These are phyloP conservation scores for Penicillium sclerotiorum DNA, from an alignment of 2,329 filamentous ascomycete species.

Conservation along the genomic window DNA sequence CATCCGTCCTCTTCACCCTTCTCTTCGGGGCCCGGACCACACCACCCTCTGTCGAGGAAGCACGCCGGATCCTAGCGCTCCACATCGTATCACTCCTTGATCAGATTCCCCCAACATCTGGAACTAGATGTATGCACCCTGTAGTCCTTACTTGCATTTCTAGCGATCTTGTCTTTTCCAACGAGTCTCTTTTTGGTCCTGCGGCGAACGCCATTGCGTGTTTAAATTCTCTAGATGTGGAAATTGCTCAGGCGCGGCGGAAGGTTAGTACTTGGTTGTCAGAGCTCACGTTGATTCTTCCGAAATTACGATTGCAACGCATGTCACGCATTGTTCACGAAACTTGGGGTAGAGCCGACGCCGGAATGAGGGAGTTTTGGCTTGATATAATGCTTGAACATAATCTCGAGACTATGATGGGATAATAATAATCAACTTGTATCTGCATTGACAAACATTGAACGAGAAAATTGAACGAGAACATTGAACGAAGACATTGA, in stretches of 20 bases:
- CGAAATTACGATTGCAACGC: conserved; percentile 25
- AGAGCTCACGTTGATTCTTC: conserved; percentile 24
- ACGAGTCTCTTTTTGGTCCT: conserved; percentile 19
- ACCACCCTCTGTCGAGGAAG: conserved; percentile 15
- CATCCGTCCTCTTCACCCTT: conserved; percentile 18
- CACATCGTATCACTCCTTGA: conserved; percentile 26
- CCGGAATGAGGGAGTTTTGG: conserved; percentile 21
- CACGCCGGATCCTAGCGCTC: conserved; percentile 21
- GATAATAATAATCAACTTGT: conserved; percentile 11
- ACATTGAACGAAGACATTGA: too few relatives aligned
- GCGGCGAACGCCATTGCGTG: conserved; percentile 19
- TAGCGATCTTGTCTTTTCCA: conserved; percentile 26
- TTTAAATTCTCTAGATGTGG: conserved; percentile 24
- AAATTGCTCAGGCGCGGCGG: conserved; percentile 25
- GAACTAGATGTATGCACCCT: conserved; percentile 25
- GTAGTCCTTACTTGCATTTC: conserved; percentile 24
- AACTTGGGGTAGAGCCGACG: conserved; percentile 25
- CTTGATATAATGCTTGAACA: conserved; percentile 26
- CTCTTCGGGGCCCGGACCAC: conserved; percentile 13
- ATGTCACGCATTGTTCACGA: conserved; percentile 22
- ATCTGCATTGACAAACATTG: too few relatives aligned
- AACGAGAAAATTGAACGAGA: too few relatives aligned
- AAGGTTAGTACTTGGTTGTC: conserved; percentile 24
- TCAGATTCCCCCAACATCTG: conserved; percentile 25
- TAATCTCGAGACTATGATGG: conserved; percentile 28